phyloP scores from a whole-genome alignment of 345 rosid species.

The Corchorus capsularis region DNA sequence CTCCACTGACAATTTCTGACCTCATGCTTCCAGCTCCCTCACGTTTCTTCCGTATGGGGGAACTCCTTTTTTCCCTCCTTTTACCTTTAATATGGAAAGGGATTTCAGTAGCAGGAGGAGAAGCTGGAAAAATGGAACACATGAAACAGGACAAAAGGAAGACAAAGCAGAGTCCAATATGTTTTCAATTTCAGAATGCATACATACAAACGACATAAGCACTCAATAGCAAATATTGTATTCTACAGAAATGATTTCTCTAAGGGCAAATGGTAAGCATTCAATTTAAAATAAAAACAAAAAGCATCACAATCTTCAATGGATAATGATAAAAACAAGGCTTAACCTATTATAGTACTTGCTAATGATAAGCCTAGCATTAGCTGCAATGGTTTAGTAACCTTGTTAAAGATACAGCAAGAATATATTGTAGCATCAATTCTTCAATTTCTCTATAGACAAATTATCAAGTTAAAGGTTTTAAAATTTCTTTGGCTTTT shows the following conservation, averaged over 20 bases:
- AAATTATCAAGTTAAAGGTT: background rate
- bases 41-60: background rate
- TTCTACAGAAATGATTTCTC: background rate
- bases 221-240: background rate
- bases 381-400: background rate
- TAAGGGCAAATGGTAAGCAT: too few species aligned
- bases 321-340: background rate
- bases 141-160: background rate
- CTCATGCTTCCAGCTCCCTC: slow-evolving; percentile 9
- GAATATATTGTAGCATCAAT: background rate
- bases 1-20: slow-evolving; percentile 27
- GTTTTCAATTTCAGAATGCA: background rate
- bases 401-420: background rate
- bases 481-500: background rate
- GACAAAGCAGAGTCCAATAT: background rate
- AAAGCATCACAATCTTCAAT: background rate
- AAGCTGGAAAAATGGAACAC: background rate
- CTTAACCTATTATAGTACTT: background rate
- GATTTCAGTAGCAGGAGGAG: background rate
- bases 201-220: background rate
- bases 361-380: background rate
- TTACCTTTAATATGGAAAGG: slow-evolving; percentile 1
- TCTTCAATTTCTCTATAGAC: background rate
- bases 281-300: too few species aligned
- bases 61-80: background rate